Evolutionary conservation across 371 early-diverging fungal genomes (phyloP).

Genomic region (Syncephalastrum sp.): DNA sequence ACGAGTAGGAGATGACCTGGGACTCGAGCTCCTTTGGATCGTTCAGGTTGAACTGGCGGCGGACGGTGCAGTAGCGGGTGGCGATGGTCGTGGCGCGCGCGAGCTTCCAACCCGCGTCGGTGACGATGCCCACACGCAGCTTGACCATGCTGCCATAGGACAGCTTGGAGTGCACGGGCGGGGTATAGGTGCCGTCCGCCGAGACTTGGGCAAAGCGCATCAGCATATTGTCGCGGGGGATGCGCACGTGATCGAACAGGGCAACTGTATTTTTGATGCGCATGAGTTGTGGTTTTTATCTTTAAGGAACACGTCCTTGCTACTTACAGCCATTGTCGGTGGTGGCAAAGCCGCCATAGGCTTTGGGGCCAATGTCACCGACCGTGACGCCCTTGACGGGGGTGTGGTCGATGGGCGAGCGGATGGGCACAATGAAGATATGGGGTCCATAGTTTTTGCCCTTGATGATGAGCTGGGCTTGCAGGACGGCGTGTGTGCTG

Average conservation of each 20-base stretch:
- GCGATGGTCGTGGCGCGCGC: conserved; percentile 71
- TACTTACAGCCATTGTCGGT: conserved; percentile 82
- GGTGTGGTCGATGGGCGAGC: conserved; percentile 68
- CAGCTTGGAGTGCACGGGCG: conserved; percentile 56
- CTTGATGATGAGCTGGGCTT: conserved; percentile 77
- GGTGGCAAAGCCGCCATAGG: conserved; percentile 64
- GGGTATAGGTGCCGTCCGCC: conserved; percentile 60
- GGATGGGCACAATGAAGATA: conserved; percentile 82
- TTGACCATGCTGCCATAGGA: conserved; percentile 80
- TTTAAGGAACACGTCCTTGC: background rate
- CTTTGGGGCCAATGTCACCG: conserved; percentile 89
- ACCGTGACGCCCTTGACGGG: conserved; percentile 77
- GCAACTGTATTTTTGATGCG: conserved; percentile 34
- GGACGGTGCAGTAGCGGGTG: conserved; percentile 68
- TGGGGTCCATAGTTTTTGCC: conserved; percentile 80
- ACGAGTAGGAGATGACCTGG: conserved; percentile 74
- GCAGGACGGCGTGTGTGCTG: conserved; percentile 79
- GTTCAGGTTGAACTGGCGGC: conserved; percentile 62
- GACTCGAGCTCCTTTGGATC: conserved; percentile 44
- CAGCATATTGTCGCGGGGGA: conserved; percentile 80
- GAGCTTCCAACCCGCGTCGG: conserved; percentile 47
- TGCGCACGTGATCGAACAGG: conserved; percentile 66
- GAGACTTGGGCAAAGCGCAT: conserved; percentile 77
- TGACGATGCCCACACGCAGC: conserved; percentile 67
- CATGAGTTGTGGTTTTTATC: background rate